Evolutionary conservation across 2,329 filamentous ascomycete species (phyloP), one percentile per base, ranked within the genome.

Genomic region (Zasmidium angulare): DNA sequence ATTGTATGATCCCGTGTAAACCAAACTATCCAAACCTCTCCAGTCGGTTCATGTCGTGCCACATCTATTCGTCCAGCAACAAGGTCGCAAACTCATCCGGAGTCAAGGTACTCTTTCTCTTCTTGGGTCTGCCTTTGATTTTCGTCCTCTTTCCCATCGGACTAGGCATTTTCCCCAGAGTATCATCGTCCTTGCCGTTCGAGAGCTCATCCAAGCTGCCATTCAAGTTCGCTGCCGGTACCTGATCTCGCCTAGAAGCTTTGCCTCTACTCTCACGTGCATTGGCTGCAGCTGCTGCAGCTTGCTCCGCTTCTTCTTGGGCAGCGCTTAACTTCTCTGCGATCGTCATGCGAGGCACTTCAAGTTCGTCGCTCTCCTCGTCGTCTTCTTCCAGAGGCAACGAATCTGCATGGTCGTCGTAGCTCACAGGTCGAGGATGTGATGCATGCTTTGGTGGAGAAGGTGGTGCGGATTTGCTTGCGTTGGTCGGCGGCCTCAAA

Each of bases 21-120:
- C 36, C 36, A 43, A 7, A 43, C 3, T 17, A 43, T 43, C 36
- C 36, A 24, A 26, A 9, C 17, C 17, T 24, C 22, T 12, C 24
- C 29, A 14, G 23, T 49, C 36, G 12, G 36, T 19, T 43, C 3
- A 7, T 19, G 36, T 43, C 36, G 36, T 50, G 31, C 19, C 46
- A 21, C 12, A 26, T 19, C 22, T 9, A 53, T 17, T 50, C 57
- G 20, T 58, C 48, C 60, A 10, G 53, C 55, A 19, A 75, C 71
- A 90, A 71, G 48, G 82, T 85, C 75, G 89, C 84, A 69, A 93
- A 75, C 74, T 93, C 90, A 80, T 88, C 88, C 2, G 88, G 86
- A 68, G 84, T 91, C 29, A 93, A 77, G 20, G 89, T 93, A 69
- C 88, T 91, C 72, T 90, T 82, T 70, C 89, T 81, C 70, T 89